Percentiles rank a stretch among this genome's conserved stretches.
Conservation (phyloP, 805 yeast species). For the Yamadazyma tumulicola region DNA sequence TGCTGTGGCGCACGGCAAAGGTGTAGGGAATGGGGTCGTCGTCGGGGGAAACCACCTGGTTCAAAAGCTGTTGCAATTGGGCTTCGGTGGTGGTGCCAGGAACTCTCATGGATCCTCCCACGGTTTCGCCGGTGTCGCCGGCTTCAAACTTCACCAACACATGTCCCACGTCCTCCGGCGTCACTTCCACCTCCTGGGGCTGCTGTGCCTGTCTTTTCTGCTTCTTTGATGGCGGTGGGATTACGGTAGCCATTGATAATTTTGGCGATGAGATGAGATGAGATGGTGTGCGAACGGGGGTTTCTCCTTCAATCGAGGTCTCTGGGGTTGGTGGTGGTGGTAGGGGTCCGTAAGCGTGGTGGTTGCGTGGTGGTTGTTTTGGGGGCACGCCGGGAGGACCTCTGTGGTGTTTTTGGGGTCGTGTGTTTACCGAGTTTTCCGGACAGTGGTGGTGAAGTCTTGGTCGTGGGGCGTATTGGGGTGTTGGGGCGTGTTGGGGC, state of each 20-base stretch:
- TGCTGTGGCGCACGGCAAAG: slow-evolving; percentile 58
- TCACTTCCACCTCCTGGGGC: slow-evolving; percentile 67
- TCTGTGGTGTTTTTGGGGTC: too few species aligned
- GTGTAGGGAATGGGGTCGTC: slow-evolving; percentile 91
- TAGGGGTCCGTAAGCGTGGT: too few species aligned
- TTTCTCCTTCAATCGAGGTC: too few species aligned
- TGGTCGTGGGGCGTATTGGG: too few species aligned
- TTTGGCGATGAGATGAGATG: slow-evolving; percentile 10
- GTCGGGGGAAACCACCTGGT: slow-evolving; percentile 63
- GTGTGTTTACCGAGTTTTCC: too few species aligned
- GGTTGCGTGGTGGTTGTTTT: too few species aligned
- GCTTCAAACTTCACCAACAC: slow-evolving; percentile 89
- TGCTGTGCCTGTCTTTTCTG: slow-evolving; percentile 81
- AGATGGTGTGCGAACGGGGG: neutral
- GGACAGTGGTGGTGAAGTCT: too few species aligned
- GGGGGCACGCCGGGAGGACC: too few species aligned
- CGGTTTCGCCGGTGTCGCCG: slow-evolving; percentile 82
- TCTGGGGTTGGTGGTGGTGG: too few species aligned
- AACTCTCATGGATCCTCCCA: slow-evolving; percentile 83
- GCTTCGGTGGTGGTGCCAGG: slow-evolving; percentile 85
- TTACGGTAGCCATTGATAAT: slow-evolving; percentile 73
- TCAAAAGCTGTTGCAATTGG: slow-evolving; percentile 84
- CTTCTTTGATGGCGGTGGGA: slow-evolving; percentile 92
- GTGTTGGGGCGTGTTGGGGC: too few species aligned
- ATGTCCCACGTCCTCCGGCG: slow-evolving; percentile 80